Percentiles rank a stretch among this genome's conserved stretches.
phyloP scores from a whole-genome alignment of 495 filamentous ascomycete genomes.

The Pyrenopolyporus hunteri region DNA sequence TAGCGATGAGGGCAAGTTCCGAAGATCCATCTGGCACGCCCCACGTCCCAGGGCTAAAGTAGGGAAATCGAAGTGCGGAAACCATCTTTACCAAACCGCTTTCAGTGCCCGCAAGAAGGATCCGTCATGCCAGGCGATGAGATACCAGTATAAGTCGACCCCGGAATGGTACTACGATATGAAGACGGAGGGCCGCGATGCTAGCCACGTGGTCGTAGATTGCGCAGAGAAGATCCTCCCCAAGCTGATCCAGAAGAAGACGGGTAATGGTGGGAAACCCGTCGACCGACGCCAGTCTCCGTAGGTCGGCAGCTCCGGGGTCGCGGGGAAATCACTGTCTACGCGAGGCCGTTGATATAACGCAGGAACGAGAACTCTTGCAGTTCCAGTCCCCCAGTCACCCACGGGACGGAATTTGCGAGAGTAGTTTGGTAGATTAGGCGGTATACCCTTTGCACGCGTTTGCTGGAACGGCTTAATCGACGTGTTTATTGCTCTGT shows the following conservation, averaged over 20 bases:
- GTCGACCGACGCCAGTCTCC: not conserved
- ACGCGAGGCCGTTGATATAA: no score
- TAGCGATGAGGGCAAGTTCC: constrained; percentile 34
- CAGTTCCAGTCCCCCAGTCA: no score
- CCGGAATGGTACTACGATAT: constrained; percentile 53
- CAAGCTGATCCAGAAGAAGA: constrained; percentile 12
- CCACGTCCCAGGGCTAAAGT: constrained; percentile 36
- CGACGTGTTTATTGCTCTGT: no score
- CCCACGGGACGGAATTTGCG: no score
- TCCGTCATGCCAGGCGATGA: constrained; percentile 32
- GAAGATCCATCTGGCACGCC: constrained; percentile 53
- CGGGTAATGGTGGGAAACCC: not conserved
- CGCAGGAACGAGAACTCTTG: no score
- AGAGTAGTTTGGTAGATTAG: no score
- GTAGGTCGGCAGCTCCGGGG: no score
- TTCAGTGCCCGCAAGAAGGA: constrained; percentile 27
- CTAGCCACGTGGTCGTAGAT: constrained; percentile 48
- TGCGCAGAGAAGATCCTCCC: constrained; percentile 43
- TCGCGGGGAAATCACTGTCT: no score
- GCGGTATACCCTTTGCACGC: no score
- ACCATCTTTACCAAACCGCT: constrained; percentile 49
- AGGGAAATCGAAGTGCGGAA: constrained; percentile 43
- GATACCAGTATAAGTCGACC: constrained; percentile 48
- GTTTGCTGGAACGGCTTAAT: no score
- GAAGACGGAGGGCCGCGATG: constrained; percentile 46